Base-by-base conservation (phyloP, 305 asterid species). In the Solanum aculeatissimum region DNA sequence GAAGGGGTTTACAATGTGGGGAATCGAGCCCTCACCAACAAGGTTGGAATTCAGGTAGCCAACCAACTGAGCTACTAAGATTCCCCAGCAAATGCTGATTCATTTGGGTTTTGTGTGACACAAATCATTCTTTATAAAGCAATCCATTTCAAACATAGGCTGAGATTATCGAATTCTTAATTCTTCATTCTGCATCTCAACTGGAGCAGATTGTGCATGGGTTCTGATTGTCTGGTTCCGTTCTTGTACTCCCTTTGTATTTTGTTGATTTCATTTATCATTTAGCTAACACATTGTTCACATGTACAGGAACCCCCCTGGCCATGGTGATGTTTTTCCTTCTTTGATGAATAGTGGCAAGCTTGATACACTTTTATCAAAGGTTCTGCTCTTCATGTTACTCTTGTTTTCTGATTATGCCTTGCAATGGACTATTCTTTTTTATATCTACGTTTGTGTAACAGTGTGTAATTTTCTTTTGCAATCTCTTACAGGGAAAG, bases 291-390 rank as follows among this genome's bases (percentile, higher is more conserved):
- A 68, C 29, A 47, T 5, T 47, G 49, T 83, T 69, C 51, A 62
- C 7, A 53, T 83, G 27, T 86, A 65, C 86, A 93, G 98, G 98
- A 92, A 92, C 85, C 98, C 97, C 47, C 96, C 98, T 74, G 98
- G 97, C 85, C 98, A 94, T 86, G 98, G 98, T 63, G 98, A 94
- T 85, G 98, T 94, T 77, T 94, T 94, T 84, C 92, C 97, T 80
- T 87, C 97, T 85, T 90, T 94, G 88, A 92, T 90, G 92, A 94
- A 94, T 85, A 91, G 96, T 75, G 98, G 98, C 78, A 92, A 94
- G 87, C 98, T 94, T 87, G 96, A 93, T 89, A 89, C 90, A 38
- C 85, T 94, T 87, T 38, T 93, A 83, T 85, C 95, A 49, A 91
- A 94, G 98, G 98, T 94, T 72, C 78, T 69, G 47, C 65, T 77